Evolutionary conservation across 768 basidiomycete species (phyloP).

Genomic region (Pleurotus tuber-regium): DNA sequence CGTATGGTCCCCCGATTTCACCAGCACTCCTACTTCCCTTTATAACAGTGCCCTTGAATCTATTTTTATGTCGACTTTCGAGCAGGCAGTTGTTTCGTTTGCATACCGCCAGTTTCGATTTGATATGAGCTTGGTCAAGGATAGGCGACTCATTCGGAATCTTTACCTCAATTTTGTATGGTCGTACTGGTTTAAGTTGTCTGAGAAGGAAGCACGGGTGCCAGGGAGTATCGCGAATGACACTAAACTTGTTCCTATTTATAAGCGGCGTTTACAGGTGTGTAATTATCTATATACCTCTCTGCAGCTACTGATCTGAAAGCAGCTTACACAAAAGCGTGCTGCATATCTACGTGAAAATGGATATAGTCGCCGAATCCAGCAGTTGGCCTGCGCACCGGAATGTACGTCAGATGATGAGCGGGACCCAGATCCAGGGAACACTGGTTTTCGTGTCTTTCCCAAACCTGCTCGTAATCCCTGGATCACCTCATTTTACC

Average conservation of each 20-base stretch:
- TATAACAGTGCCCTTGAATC: background rate
- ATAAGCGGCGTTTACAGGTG: background rate
- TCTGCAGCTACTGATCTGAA: background rate
- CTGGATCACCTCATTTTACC: background rate
- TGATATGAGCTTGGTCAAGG: background rate
- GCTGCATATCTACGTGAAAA: background rate
- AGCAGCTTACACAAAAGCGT: background rate
- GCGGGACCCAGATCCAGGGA: background rate
- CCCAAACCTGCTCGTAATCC: background rate
- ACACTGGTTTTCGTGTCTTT: background rate
- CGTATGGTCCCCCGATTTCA: background rate
- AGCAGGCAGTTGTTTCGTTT: background rate
- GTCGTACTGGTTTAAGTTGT: background rate
- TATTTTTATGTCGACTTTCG: background rate
- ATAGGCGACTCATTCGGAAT: background rate
- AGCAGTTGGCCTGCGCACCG: background rate
- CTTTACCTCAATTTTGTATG: background rate
- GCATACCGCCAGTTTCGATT: background rate
- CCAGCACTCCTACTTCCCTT: background rate
- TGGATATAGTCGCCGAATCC: background rate
- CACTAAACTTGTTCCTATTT: background rate
- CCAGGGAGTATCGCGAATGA: background rate
- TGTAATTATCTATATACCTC: background rate
- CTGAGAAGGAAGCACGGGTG: background rate
- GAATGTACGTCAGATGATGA: slow-evolving; percentile 1